Conservation (phyloP, 331 rosid species). For the Quercus tomentella region DNA sequence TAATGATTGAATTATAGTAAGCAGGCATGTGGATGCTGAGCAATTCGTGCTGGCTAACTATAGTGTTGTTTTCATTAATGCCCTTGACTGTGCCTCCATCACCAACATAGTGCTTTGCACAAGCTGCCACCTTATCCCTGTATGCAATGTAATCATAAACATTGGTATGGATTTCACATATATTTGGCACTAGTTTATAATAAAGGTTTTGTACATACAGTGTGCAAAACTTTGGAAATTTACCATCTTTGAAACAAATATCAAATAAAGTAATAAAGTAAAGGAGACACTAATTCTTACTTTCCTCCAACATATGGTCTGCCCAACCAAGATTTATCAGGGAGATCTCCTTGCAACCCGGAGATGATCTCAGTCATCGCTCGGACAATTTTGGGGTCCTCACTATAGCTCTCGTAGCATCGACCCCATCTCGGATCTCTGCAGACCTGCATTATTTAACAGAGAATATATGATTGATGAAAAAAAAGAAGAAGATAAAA, state of each 20-base stretch:
- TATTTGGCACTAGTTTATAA: too few relatives aligned
- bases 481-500: neutral
- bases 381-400: neutral
- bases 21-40: constrained; percentile 9
- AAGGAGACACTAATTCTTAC: neutral
- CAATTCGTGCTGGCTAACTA: neutral
- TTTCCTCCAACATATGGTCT: constrained; percentile 1
- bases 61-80: constrained; percentile 8
- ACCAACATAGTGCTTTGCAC: constrained; percentile 9
- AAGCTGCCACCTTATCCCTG: neutral
- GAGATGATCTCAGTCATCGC: neutral
- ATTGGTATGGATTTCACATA: neutral
- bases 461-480: too few relatives aligned
- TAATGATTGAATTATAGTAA: neutral
- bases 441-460: constrained; percentile 6
- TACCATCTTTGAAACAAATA: neutral
- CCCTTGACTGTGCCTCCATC: constrained; percentile 8
- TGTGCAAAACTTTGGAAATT: too few relatives aligned
- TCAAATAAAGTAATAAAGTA: neutral
- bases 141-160: neutral
- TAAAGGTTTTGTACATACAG: too few relatives aligned
- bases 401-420: constrained; percentile 1
- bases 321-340: neutral
- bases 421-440: constrained; percentile 10
- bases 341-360: constrained; percentile 1